These are phyloP conservation scores for Tetracladium setigerum DNA, from an alignment of 495 filamentous ascomycete species.

Conservation along the genomic window DNA sequence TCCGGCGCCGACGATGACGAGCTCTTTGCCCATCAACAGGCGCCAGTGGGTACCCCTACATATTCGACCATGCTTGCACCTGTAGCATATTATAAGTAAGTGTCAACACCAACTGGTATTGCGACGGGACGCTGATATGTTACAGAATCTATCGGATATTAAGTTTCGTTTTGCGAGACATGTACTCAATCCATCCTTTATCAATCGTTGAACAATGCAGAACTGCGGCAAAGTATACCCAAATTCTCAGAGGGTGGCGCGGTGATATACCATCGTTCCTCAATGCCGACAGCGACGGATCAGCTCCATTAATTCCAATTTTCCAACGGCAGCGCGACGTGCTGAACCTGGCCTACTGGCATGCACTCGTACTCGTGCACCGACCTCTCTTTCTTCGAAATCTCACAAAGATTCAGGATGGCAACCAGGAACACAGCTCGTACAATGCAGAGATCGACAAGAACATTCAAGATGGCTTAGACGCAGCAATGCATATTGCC, in stretches of 20 bases:
- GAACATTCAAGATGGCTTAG: background rate
- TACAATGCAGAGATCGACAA: slow-evolving; percentile 1
- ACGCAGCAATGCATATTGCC: slow-evolving; percentile 3
- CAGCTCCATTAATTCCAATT: slow-evolving; percentile 41
- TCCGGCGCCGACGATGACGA: slow-evolving; percentile 28
- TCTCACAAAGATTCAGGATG: slow-evolving; percentile 5
- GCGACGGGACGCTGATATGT: background rate
- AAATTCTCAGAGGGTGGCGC: slow-evolving; percentile 35
- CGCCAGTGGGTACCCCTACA: slow-evolving; percentile 11
- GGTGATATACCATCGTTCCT: slow-evolving; percentile 32
- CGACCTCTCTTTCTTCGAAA: slow-evolving; percentile 46
- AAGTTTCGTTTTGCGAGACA: slow-evolving; percentile 35
- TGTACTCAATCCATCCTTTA: slow-evolving; percentile 40
- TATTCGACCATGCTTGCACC: slow-evolving; percentile 38
- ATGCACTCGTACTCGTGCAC: slow-evolving; percentile 48
- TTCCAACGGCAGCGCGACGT: slow-evolving; percentile 48
- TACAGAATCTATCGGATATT: slow-evolving; percentile 32
- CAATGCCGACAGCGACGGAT: slow-evolving; percentile 29
- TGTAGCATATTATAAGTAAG: slow-evolving; percentile 29
- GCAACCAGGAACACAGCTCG: background rate
- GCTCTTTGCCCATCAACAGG: slow-evolving; percentile 20
- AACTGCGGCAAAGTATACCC: slow-evolving; percentile 20
- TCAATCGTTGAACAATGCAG: slow-evolving; percentile 26
- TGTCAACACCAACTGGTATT: background rate
- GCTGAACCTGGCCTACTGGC: slow-evolving; percentile 43